Percentiles rank a stretch among this genome's conserved stretches.
phyloP scores from a whole-genome alignment of 139 green algal species.

The Mesotaenium endlicherianum region DNA sequence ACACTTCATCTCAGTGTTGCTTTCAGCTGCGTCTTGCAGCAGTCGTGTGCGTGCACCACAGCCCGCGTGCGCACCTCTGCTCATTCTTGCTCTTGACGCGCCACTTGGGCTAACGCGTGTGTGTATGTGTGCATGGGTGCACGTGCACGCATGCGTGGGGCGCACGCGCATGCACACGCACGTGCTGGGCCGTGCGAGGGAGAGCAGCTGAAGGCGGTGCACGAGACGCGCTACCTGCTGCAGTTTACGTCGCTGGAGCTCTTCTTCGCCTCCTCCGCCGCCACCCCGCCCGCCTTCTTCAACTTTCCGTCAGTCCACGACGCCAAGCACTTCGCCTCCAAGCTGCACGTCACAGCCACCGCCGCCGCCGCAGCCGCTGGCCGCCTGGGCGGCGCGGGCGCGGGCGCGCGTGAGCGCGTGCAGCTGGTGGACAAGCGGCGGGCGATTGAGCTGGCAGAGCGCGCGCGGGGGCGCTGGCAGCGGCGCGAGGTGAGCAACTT shows the following conservation, averaged over 20 bases:
- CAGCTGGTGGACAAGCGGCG: slow-evolving; percentile 14
- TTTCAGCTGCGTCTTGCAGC: no score
- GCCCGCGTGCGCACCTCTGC: no score
- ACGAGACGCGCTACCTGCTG: slow-evolving; percentile 39
- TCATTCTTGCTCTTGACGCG: no score
- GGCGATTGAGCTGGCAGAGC: slow-evolving; percentile 33
- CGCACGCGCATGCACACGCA: no score
- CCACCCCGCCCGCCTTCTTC: slow-evolving; percentile 15
- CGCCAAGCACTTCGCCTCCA: slow-evolving; percentile 2
- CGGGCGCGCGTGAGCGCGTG: slow-evolving; percentile 5
- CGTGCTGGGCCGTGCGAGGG: no score
- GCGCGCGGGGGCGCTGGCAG: slow-evolving; percentile 16
- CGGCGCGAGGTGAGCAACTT: slow-evolving; percentile 51
- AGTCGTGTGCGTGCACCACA: no score
- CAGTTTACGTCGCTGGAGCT: slow-evolving; percentile 32
- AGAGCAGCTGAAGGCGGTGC: slow-evolving; percentile 25
- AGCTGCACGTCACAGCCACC: background rate
- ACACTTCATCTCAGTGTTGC: no score
- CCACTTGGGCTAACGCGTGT: no score
- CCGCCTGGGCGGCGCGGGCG: no score
- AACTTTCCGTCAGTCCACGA: slow-evolving; percentile 13
- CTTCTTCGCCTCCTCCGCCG: slow-evolving; percentile 29
- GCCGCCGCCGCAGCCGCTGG: no score
- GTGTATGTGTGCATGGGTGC: no score
- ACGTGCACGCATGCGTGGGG: no score